These are phyloP conservation scores for Rhizopogon sp. DNA, from an alignment of 768 basidiomycete genomes.

Conservation along the genomic window DNA sequence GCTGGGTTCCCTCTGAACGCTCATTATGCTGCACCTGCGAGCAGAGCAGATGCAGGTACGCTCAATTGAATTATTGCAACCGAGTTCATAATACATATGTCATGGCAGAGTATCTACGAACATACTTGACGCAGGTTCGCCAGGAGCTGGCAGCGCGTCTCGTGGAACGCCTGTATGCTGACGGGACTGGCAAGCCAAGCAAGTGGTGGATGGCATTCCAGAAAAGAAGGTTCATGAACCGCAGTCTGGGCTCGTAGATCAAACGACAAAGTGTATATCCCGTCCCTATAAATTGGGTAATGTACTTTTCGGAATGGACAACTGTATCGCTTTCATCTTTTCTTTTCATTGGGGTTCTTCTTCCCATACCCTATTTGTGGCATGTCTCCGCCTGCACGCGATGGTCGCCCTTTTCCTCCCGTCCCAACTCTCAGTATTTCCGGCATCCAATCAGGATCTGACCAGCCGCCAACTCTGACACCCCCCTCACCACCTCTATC, in stretches of 20 bases:
- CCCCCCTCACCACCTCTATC: constrained; percentile 46
- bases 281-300: constrained; percentile 10
- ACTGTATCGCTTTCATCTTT: constrained; percentile 35
- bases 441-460: constrained; percentile 94
- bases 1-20: constrained; percentile 91
- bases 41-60: constrained; percentile 77
- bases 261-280: background rate
- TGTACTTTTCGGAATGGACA: constrained; percentile 18
- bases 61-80: constrained; percentile 2
- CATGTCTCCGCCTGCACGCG: constrained; percentile 51
- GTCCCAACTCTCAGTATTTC: constrained; percentile 65
- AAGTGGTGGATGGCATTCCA: constrained; percentile 99
- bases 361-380: constrained; percentile 84
- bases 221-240: constrained; percentile 94
- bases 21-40: constrained; percentile 79
- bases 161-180: constrained; percentile 85
- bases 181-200: constrained; percentile 91
- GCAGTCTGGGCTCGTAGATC: constrained; percentile 66
- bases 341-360: constrained; percentile 85
- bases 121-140: constrained; percentile 88
- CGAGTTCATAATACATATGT: constrained; percentile 6
- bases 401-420: constrained; percentile 66
- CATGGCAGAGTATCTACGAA: constrained; percentile 73
- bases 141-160: constrained; percentile 88
- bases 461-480: constrained; percentile 70